Evolutionary conservation across 225 moss, liverwort and hornwort genomes (phyloP).

Genomic region (Asterella californica): DNA sequence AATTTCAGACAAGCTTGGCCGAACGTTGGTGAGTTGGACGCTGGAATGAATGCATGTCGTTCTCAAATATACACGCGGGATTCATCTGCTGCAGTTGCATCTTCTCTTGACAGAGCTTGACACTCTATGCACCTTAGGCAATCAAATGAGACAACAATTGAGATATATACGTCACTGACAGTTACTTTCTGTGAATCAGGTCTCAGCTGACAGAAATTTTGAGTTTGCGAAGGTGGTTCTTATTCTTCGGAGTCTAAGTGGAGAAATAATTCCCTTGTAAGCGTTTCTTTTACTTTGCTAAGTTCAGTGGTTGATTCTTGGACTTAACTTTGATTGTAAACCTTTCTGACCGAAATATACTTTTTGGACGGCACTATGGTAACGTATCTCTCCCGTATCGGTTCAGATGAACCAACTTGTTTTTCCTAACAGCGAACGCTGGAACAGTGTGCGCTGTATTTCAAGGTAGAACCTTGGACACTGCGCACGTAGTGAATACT

Average conservation of each 20-base stretch:
- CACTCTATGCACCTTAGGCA: not conserved
- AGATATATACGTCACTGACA: not conserved
- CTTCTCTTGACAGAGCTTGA: not conserved
- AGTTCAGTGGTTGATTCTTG: not conserved
- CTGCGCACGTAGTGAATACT: not conserved
- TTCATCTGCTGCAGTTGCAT: not conserved
- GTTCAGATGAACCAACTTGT: not conserved
- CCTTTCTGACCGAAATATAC: not conserved
- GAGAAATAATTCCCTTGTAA: conserved; percentile 54
- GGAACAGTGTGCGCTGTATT: not conserved
- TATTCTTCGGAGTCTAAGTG: conserved; percentile 53
- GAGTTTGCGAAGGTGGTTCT: conserved; percentile 42
- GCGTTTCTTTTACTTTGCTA: not conserved
- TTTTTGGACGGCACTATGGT: not conserved
- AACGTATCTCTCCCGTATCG: not conserved
- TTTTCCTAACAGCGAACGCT: not conserved
- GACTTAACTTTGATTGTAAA: no score
- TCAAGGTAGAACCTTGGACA: not conserved
- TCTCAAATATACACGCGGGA: not conserved
- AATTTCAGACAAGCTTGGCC: conserved; percentile 19
- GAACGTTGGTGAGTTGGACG: conserved; percentile 7
- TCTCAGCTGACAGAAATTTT: conserved; percentile 26
- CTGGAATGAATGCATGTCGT: conserved; percentile 7
- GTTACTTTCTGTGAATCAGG: conserved; percentile 27
- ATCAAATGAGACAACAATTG: not conserved